phyloP scores from a whole-genome alignment of 164 flowering plant genomes.

The Paratinospora sagittata region DNA sequence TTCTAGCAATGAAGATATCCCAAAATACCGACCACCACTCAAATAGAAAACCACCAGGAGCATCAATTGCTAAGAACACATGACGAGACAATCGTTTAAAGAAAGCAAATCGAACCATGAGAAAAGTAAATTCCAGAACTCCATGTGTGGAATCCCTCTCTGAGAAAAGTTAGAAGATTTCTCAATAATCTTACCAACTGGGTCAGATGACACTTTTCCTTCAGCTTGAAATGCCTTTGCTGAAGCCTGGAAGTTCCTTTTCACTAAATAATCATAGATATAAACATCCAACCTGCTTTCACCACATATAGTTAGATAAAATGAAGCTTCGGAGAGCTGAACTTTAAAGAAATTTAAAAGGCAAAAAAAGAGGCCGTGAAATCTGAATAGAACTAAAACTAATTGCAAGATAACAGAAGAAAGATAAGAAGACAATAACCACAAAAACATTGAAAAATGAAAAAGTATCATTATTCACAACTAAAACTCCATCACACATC shows the following conservation, averaged over 20 bases:
- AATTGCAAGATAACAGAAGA: background rate
- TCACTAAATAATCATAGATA: conserved; percentile 68
- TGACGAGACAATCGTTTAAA: background rate
- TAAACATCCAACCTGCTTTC: conserved; percentile 68
- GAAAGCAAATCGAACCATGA: background rate
- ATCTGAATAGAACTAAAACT: background rate
- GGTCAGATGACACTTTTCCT: conserved; percentile 62
- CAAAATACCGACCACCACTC: conserved; percentile 96
- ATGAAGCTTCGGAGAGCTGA: no score
- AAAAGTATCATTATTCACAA: background rate
- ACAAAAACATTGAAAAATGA: background rate
- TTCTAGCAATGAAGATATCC: conserved; percentile 77
- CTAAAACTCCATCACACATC: background rate
- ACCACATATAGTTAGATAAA: conserved; percentile 1
- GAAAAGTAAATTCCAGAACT: background rate
- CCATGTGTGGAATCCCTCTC: background rate
- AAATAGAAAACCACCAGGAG: conserved; percentile 79
- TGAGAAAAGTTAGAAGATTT: background rate
- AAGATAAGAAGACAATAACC: background rate
- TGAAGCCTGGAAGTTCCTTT: conserved; percentile 57
- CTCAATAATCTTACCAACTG: conserved; percentile 48
- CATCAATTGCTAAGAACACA: conserved; percentile 60
- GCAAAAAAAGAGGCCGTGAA: background rate
- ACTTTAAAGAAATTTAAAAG: no score
- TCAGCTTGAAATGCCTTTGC: conserved; percentile 69